Percentiles rank a stretch among this genome's conserved stretches.
These are phyloP conservation scores for Protomyces inouyei DNA, from an alignment of 1,139 yeast species.

Conservation along the genomic window DNA sequence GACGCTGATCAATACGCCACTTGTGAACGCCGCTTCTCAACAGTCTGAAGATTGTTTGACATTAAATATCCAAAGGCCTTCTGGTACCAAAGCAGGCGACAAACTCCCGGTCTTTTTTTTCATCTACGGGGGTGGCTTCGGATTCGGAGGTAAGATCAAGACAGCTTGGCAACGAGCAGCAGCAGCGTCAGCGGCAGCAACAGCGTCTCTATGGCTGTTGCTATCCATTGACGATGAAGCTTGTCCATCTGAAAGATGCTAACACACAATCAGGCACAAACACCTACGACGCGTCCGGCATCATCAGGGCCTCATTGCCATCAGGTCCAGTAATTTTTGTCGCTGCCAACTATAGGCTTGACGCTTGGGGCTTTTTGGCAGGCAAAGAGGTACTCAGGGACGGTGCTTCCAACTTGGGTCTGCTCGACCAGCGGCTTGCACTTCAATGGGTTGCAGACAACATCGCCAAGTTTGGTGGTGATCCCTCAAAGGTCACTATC, in stretches of 20 bases:
- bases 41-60: conserved; percentile 32
- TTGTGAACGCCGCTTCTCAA: conserved; percentile 32
- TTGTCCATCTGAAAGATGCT: too few species aligned
- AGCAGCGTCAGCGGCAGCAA: too few species aligned
- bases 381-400: conserved; percentile 20
- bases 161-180: too few species aligned
- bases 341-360: conserved; percentile 38
- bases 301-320: not conserved
- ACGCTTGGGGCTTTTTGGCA: conserved; percentile 39
- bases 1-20: conserved; percentile 25
- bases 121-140: conserved; percentile 38
- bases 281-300: not conserved
- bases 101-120: conserved; percentile 33
- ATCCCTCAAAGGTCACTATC: conserved; percentile 36
- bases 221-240: too few species aligned
- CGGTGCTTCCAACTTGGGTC: conserved; percentile 37
- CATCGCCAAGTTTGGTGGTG: conserved; percentile 41
- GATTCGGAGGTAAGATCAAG: not conserved
- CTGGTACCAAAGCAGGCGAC: not conserved
- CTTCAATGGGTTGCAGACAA: conserved; percentile 42
- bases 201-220: too few species aligned
- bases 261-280: conserved; percentile 4
- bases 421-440: conserved; percentile 40
- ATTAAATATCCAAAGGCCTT: not conserved
- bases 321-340: conserved; percentile 35